A percentile compares a stretch with the other conserved stretches of the same genome.
These are phyloP conservation scores for Aspergillus ibericus DNA, from an alignment of 2,329 filamentous ascomycete genomes.

Conservation along the genomic window DNA sequence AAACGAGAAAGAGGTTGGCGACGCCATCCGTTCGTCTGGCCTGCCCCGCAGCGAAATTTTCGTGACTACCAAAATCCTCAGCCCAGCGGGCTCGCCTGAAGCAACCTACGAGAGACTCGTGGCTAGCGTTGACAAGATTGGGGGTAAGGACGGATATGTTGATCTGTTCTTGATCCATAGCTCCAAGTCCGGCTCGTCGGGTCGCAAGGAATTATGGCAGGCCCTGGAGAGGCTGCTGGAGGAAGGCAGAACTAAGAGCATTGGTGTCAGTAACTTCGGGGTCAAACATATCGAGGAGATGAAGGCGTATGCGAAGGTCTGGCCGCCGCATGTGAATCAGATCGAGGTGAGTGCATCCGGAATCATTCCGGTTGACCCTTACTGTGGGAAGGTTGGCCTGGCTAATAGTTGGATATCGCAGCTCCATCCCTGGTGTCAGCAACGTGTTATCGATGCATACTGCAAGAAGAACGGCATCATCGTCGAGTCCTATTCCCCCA, in stretches of 20 bases:
- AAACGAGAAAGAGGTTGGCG: slow-evolving; percentile 67
- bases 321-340: slow-evolving; percentile 72
- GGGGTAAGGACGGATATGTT: slow-evolving; percentile 61
- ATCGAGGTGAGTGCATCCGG: slow-evolving; percentile 59
- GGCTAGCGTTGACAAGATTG: slow-evolving; percentile 64
- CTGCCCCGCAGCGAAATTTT: slow-evolving; percentile 60
- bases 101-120: slow-evolving; percentile 60
- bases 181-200: slow-evolving; percentile 55
- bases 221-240: slow-evolving; percentile 63
- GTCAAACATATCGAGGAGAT: slow-evolving; percentile 68
- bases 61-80: slow-evolving; percentile 69
- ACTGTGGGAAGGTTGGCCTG: slow-evolving; percentile 12
- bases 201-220: slow-evolving; percentile 63
- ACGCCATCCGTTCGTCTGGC: slow-evolving; percentile 59
- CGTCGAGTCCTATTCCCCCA: slow-evolving; percentile 55
- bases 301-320: slow-evolving; percentile 63
- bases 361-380: not conserved
- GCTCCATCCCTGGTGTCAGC: slow-evolving; percentile 73
- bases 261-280: slow-evolving; percentile 73
- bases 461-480: slow-evolving; percentile 53
- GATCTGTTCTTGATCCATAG: slow-evolving; percentile 72
- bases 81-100: slow-evolving; percentile 54
- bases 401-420: slow-evolving; percentile 34
- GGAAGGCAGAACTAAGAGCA: slow-evolving; percentile 62
- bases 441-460: slow-evolving; percentile 59